Evolutionary conservation across 441 rosid species (phyloP).

Genomic region (Erysimum cheiri): DNA sequence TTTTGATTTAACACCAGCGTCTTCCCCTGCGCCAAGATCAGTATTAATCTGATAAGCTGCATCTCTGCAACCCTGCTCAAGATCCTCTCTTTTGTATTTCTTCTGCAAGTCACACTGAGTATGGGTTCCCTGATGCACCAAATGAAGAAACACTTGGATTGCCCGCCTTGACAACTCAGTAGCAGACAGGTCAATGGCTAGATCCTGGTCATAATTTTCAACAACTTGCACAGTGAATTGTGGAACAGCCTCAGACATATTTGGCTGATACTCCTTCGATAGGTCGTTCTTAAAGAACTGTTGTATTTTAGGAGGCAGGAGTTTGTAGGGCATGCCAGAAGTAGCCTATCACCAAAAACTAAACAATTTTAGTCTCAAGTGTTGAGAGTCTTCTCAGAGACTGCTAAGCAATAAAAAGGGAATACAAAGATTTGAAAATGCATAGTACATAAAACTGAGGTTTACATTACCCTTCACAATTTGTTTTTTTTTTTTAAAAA

Average conservation of each 20-base stretch:
- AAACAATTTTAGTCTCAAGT: conserved; percentile 33
- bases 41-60: conserved; percentile 31
- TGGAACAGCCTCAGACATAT: conserved; percentile 59
- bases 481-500: too few relatives aligned
- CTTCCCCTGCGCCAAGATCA: conserved; percentile 42
- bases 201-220: conserved; percentile 58
- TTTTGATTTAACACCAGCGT: conserved; percentile 44
- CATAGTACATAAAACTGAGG: conserved; percentile 15
- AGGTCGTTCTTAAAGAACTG: conserved; percentile 69
- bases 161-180: conserved; percentile 69
- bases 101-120: conserved; percentile 41
- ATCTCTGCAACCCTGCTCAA: conserved; percentile 40
- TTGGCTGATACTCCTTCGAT: conserved; percentile 51
- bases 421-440: conserved; percentile 7
- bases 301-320: conserved; percentile 67
- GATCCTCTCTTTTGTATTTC: conserved; percentile 41
- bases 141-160: conserved; percentile 68
- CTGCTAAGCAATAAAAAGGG: conserved; percentile 22
- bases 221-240: conserved; percentile 67
- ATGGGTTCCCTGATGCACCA: conserved; percentile 70
- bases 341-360: conserved; percentile 71
- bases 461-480: conserved; percentile 29
- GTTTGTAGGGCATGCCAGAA: conserved; percentile 68
- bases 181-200: conserved; percentile 66
- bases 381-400: conserved; percentile 26